Conservation (phyloP, 2,329 filamentous ascomycete genomes). For the Cryphonectria naterciae region DNA sequence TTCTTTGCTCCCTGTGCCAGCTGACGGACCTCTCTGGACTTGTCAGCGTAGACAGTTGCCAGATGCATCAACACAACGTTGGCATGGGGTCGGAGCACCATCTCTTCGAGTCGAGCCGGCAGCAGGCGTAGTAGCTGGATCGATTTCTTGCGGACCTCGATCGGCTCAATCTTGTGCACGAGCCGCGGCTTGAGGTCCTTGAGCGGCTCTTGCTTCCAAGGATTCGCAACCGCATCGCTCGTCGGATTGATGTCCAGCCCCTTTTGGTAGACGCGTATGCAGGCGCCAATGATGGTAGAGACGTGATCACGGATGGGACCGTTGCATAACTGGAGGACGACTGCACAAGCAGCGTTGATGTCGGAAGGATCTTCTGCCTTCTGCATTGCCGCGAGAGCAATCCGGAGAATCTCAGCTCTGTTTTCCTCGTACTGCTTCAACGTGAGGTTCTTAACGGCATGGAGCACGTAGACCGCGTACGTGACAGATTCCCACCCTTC, state of each 20-base stretch:
- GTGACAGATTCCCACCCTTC: constrained; percentile 39
- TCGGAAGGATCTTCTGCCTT: constrained; percentile 48
- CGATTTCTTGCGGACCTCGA: constrained; percentile 50
- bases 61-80: constrained; percentile 52
- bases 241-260: constrained; percentile 5
- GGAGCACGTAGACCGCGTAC: constrained; percentile 52
- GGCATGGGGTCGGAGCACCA: constrained; percentile 49
- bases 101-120: constrained; percentile 53
- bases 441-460: constrained; percentile 53
- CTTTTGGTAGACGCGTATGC: constrained; percentile 42
- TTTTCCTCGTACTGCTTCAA: constrained; percentile 59
- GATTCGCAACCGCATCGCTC: background rate
- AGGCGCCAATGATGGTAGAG: constrained; percentile 52
- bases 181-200: constrained; percentile 7
- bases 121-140: constrained; percentile 53
- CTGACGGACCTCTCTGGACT: constrained; percentile 55
- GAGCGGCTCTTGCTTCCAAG: background rate
- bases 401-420: constrained; percentile 49
- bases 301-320: constrained; percentile 49
- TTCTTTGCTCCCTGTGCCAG: constrained; percentile 53
- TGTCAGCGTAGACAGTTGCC: constrained; percentile 56
- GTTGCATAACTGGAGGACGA: constrained; percentile 53
- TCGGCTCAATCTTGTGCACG: constrained; percentile 9
- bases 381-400: constrained; percentile 53
- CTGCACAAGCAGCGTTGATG: constrained; percentile 51